phyloP scores from a whole-genome alignment of 108 stramenopile genomes.

The Fistulifera solaris region DNA sequence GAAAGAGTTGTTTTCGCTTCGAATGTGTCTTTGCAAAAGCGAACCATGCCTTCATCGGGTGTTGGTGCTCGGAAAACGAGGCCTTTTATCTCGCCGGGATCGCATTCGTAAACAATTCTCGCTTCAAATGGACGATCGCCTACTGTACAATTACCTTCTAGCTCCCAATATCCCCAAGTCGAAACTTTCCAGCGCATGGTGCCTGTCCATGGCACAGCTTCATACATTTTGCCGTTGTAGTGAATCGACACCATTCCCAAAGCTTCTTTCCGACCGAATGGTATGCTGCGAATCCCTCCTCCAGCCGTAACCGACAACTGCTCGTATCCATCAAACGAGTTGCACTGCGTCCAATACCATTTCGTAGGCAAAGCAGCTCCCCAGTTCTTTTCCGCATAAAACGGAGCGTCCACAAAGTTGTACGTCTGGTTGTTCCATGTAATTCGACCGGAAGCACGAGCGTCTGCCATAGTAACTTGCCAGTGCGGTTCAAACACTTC shows the following conservation, averaged over 20 bases:
- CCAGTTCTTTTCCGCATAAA: conserved; percentile 92
- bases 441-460: conserved; percentile 53
- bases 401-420: conserved; percentile 63
- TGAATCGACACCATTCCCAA: conserved; percentile 71
- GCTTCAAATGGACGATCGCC: conserved; percentile 54
- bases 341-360: conserved; percentile 90
- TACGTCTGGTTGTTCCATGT: conserved; percentile 59
- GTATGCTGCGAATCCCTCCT: conserved; percentile 67
- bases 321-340: conserved; percentile 60
- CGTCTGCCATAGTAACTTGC: conserved; percentile 83
- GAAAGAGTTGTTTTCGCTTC: conserved; percentile 44
- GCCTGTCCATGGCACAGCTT: conserved; percentile 82
- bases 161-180: conserved; percentile 64
- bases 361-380: conserved; percentile 71
- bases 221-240: conserved; percentile 65
- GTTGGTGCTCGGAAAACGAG: conserved; percentile 73
- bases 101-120: conserved; percentile 44
- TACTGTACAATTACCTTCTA: conserved; percentile 25
- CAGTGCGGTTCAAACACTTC: conserved; percentile 85
- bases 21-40: conserved; percentile 74
- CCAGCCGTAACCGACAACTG: conserved; percentile 68
- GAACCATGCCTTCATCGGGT: conserved; percentile 72
- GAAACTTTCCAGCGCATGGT: conserved; percentile 74
- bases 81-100: conserved; percentile 38
- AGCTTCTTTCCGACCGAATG: conserved; percentile 53